Conservation (phyloP, 306 rosid genomes). For the Leucaena leucocephala region DNA sequence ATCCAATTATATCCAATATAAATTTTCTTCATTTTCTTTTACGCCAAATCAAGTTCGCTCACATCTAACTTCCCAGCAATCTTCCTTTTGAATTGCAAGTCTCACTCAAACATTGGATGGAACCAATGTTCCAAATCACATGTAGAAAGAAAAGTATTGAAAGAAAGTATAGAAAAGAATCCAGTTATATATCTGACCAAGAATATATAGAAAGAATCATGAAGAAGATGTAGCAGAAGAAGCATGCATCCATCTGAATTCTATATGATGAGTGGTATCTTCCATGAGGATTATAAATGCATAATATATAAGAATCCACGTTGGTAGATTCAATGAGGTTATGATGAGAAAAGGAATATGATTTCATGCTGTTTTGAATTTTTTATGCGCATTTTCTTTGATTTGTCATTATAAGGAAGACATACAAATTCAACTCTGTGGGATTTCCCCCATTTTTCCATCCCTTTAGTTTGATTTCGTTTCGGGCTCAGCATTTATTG, state of each 20-base stretch:
- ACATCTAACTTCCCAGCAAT: neutral
- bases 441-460: neutral
- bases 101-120: neutral
- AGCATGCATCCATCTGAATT: neutral
- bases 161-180: no score
- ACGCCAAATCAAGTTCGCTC: neutral
- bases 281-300: neutral
- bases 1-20: neutral
- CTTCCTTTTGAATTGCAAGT: neutral
- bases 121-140: neutral
- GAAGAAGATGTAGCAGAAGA: neutral
- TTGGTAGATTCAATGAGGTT: slow-evolving; percentile 52
- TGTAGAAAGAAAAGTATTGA: no score
- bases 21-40: no score
- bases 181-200: no score
- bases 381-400: slow-evolving; percentile 40
- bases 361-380: slow-evolving; percentile 2
- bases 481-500: slow-evolving; percentile 8
- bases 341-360: slow-evolving; percentile 43
- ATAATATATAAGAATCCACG: neutral
- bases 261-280: neutral
- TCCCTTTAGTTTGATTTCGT: slow-evolving; percentile 18
- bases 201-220: neutral
- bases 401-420: slow-evolving; percentile 23
- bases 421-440: neutral